Conservation (phyloP, 805 yeast species). For the Candida odintsovae region DNA sequence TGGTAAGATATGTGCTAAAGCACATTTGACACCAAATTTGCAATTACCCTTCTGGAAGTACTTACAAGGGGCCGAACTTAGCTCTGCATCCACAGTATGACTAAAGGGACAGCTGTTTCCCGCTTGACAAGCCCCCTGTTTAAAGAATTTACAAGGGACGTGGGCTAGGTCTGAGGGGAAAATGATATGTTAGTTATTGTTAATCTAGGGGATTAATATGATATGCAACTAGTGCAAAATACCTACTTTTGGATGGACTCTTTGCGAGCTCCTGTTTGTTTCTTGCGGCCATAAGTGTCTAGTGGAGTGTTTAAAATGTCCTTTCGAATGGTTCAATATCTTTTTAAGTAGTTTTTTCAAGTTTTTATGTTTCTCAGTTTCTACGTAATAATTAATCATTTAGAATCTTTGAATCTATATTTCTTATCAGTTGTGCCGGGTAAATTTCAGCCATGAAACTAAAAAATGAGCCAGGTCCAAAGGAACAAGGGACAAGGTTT, state of each 20-base stretch:
- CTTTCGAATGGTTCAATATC: background rate
- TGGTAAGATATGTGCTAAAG: constrained; percentile 84
- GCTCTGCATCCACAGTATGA: constrained; percentile 51
- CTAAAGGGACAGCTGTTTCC: constrained; percentile 90
- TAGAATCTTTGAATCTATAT: background rate
- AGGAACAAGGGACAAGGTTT: no score
- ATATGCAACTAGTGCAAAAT: background rate
- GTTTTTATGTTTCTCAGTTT: background rate
- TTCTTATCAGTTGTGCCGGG: background rate
- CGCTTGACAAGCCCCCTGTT: constrained; percentile 93
- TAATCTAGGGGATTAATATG: background rate
- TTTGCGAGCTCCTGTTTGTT: constrained; percentile 16
- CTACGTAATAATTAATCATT: background rate
- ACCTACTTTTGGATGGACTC: constrained; percentile 24
- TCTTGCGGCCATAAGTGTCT: background rate
- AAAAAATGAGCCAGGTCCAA: no score
- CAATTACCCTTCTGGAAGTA: constrained; percentile 96
- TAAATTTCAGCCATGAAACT: background rate
- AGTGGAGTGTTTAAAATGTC: background rate
- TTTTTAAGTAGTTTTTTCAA: no score
- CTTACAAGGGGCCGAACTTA: constrained; percentile 69
- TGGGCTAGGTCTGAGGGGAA: constrained; percentile 61
- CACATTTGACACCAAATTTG: constrained; percentile 91
- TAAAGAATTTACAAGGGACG: constrained; percentile 92
- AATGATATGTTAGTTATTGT: no score